These are phyloP conservation scores for Phanerodontia chrysosporium DNA, from an alignment of 768 basidiomycete genomes.

Conservation along the genomic window DNA sequence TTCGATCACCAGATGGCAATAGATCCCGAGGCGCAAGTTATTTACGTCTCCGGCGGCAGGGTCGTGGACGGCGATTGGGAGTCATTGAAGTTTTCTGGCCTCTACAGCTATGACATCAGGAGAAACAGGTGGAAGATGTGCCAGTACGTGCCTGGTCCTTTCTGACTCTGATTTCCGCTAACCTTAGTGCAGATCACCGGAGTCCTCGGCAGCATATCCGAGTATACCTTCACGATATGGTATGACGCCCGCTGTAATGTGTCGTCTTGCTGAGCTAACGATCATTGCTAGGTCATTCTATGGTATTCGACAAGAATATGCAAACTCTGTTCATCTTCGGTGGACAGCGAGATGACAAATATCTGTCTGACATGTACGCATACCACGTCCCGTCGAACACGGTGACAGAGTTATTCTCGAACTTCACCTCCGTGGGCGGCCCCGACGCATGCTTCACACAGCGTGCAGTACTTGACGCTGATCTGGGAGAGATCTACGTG, in stretches of 20 bases:
- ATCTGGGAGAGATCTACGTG: constrained; percentile 69
- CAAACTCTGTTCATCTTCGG: constrained; percentile 69
- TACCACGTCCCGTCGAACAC: constrained; percentile 59
- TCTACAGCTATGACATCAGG: constrained; percentile 69
- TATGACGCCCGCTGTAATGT: constrained; percentile 20
- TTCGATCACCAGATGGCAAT: constrained; percentile 83
- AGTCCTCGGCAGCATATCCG: constrained; percentile 29
- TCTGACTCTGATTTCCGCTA: background rate
- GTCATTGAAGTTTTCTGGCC: constrained; percentile 56
- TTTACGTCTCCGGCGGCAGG: constrained; percentile 77
- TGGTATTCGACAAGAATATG: constrained; percentile 64
- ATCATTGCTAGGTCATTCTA: constrained; percentile 61
- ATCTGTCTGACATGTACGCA: constrained; percentile 73
- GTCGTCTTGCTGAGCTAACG: background rate
- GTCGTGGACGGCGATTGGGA: constrained; percentile 65
- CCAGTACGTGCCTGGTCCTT: constrained; percentile 44
- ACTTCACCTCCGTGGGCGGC: constrained; percentile 58
- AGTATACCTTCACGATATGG: constrained; percentile 61
- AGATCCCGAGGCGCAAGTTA: constrained; percentile 62
- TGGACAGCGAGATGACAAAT: constrained; percentile 63
- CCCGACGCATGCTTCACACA: constrained; percentile 74
- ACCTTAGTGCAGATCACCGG: constrained; percentile 16
- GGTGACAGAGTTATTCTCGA: constrained; percentile 56
- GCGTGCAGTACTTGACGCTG: constrained; percentile 63
- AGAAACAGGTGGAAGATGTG: constrained; percentile 63